phyloP scores from a whole-genome alignment of 2,329 filamentous ascomycete species.

The Colletotrichum caudatum region DNA sequence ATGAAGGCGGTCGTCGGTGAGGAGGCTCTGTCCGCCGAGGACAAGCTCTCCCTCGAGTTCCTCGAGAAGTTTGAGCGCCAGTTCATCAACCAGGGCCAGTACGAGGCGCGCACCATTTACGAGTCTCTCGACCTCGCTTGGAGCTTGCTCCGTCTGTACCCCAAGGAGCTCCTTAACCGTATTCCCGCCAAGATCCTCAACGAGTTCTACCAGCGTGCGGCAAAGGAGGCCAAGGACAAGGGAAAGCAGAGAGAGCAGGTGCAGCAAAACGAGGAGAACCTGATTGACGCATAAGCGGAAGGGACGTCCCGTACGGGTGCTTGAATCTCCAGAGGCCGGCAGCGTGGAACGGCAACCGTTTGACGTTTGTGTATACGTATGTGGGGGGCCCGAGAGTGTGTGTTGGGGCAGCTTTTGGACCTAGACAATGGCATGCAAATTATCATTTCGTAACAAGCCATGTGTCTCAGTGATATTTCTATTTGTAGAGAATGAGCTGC shows the following conservation, averaged over 20 bases:
- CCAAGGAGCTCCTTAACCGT: conserved; percentile 97
- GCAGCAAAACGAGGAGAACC: conserved; percentile 65
- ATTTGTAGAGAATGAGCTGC: conserved; percentile 16
- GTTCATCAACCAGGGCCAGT: conserved; percentile 92
- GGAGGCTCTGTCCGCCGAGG: conserved; percentile 93
- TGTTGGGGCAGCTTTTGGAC: conserved; percentile 36
- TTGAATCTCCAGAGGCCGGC: conserved; percentile 35
- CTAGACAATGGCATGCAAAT: conserved; percentile 42
- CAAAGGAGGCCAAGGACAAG: conserved; percentile 73
- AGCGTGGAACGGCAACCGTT: conserved; percentile 19
- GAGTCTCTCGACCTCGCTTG: conserved; percentile 97
- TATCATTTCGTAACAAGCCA: conserved; percentile 30
- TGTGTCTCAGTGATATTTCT: conserved; percentile 18
- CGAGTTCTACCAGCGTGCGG: conserved; percentile 82
- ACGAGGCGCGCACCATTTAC: conserved; percentile 91
- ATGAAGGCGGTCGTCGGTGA: conserved; percentile 99
- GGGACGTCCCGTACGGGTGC: conserved; percentile 5
- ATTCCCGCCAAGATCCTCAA: conserved; percentile 86
- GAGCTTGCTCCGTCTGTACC: conserved; percentile 96
- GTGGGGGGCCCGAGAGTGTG: conserved; percentile 19
- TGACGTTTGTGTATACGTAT: conserved; percentile 42
- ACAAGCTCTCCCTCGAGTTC: conserved; percentile 98
- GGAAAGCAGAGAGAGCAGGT: conserved; percentile 64
- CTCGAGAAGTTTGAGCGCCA: conserved; percentile 97
- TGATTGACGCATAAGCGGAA: conserved; percentile 67